Conservation (phyloP, 1,284 basidiomycete species). For the Trametes hirsuta region DNA sequence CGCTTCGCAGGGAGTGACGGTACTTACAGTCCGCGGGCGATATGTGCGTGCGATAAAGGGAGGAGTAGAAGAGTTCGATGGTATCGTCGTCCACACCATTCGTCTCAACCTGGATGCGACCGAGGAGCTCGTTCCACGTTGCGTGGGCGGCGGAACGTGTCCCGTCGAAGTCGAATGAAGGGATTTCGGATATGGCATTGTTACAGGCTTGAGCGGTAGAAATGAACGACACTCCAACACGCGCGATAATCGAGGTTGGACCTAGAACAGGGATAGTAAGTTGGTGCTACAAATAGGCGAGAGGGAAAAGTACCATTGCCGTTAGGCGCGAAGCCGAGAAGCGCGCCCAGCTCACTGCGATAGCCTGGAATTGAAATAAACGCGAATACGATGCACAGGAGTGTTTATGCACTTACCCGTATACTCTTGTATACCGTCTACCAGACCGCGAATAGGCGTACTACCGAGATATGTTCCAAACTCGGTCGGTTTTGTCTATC, state of each 20-base stretch:
- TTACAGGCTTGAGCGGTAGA: slow-evolving; percentile 60
- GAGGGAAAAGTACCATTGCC: slow-evolving; percentile 26
- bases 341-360: slow-evolving; percentile 48
- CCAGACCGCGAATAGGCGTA: slow-evolving; percentile 50
- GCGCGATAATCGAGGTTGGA: slow-evolving; percentile 51
- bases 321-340: slow-evolving; percentile 53
- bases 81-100: slow-evolving; percentile 50
- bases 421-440: slow-evolving; percentile 51
- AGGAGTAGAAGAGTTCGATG: slow-evolving; percentile 61
- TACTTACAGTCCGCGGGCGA: slow-evolving; percentile 64
- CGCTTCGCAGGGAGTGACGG: background rate
- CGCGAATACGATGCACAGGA: background rate
- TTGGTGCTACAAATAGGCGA: no score
- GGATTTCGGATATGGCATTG: slow-evolving; percentile 63
- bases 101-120: slow-evolving; percentile 56
- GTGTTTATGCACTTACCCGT: slow-evolving; percentile 34
- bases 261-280: slow-evolving; percentile 5
- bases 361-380: slow-evolving; percentile 31
- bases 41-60: slow-evolving; percentile 67
- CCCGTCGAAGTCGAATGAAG: slow-evolving; percentile 56
- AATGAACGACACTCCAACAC: slow-evolving; percentile 64
- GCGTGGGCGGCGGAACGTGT: slow-evolving; percentile 47
- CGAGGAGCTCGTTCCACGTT: slow-evolving; percentile 60
- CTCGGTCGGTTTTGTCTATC: slow-evolving; percentile 42
- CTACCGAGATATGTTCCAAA: slow-evolving; percentile 59